phyloP scores from a whole-genome alignment of 2,329 filamentous ascomycete species.

The Colletotrichum trifolii region DNA sequence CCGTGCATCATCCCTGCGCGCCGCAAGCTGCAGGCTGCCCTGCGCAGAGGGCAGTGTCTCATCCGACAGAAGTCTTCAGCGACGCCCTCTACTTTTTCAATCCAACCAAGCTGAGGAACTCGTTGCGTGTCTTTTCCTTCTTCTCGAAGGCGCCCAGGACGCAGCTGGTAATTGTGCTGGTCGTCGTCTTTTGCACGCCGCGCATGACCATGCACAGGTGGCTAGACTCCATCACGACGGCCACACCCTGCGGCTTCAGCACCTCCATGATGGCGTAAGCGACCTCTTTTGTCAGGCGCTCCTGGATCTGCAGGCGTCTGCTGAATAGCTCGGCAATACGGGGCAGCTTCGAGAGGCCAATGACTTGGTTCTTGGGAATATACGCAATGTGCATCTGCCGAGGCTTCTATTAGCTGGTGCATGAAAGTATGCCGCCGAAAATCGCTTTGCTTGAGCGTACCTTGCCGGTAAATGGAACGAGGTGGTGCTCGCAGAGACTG shows the following conservation, averaged over 20 bases:
- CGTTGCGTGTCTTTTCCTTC: slow-evolving; percentile 92
- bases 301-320: slow-evolving; percentile 92
- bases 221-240: slow-evolving; percentile 96
- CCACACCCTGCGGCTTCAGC: slow-evolving; percentile 91
- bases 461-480: slow-evolving; percentile 97
- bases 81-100: slow-evolving; percentile 57
- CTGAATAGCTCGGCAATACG: slow-evolving; percentile 98
- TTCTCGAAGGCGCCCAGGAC: slow-evolving; percentile 96
- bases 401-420: slow-evolving; percentile 3
- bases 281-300: slow-evolving; percentile 95
- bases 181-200: slow-evolving; percentile 91
- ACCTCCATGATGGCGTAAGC: slow-evolving; percentile 94
- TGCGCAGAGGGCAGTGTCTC: slow-evolving; percentile 3
- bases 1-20: not conserved
- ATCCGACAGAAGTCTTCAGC: not conserved
- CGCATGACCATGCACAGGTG: slow-evolving; percentile 99
- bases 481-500: slow-evolving; percentile 94
- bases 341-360: slow-evolving; percentile 94
- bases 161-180: slow-evolving; percentile 93
- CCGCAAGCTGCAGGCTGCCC: not conserved
- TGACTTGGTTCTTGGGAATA: slow-evolving; percentile 90
- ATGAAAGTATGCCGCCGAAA: not conserved
- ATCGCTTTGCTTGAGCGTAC: slow-evolving; percentile 55
- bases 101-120: slow-evolving; percentile 86
- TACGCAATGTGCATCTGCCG: slow-evolving; percentile 97